Base-by-base conservation (phyloP, 1,139 yeast genomes). In the Geotrichum restrictum region DNA sequence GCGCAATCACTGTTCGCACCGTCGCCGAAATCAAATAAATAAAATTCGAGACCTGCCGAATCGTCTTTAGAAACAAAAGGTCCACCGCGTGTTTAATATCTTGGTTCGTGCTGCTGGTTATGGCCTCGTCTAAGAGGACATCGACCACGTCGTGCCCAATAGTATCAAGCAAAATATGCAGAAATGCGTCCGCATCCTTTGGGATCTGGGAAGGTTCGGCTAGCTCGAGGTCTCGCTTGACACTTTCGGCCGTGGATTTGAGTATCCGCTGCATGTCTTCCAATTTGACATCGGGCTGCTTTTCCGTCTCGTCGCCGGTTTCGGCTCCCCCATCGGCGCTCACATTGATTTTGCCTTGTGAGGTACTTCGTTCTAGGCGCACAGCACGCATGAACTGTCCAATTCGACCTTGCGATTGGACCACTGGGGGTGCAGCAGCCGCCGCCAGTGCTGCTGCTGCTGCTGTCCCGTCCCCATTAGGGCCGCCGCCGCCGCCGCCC, bases 81-180 rank as follows among this genome's bases (percentile, higher is more conserved):
- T 74, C 73, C 14, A 79, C 58, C 5, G 31, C 2, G 3, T 69
- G 66, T 52, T 65, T 64, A 42, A 68, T 60, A 51, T 76, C 78
- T 44, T 69, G 71, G 29, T 22, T 22, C 2, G 69, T 60, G 22
- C 76, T 67, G 38, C 69, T 69, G 24, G 66, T 73, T 10, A 62
- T 53, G 0, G 91, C 78, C 8, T 83, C 82, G 60, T 88, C 96
- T 38, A 91, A 69, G 0, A 88, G 89, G 18, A 82, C 76, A 45
- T 87, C 89, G 49, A 88, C 77, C 63, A 88, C 88, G 4, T 83
- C 77, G 46, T 80, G 81, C 0, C 95, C 94, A 49, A 88, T 75
- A 55, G 85, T 88, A 55, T 81, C 76, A 21, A 88, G 68, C 50
- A 88, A 66, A 36, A 87, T 74, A 56, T 85, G 88, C 59, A 88